Conservation (phyloP, 129 eudicot species). For the Flaveria brownii region DNA sequence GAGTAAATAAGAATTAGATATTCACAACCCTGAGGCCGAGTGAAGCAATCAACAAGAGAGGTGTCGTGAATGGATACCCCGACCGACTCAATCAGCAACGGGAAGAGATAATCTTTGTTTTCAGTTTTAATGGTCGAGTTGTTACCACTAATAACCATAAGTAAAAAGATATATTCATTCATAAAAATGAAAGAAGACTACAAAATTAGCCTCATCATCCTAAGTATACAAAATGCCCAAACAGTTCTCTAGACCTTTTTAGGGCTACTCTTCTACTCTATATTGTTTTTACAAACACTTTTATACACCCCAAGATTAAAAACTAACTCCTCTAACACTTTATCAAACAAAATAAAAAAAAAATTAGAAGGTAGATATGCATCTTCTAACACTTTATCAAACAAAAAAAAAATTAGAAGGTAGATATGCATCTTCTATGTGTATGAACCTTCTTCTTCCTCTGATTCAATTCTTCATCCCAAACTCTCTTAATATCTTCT, state of each 20-base stretch:
- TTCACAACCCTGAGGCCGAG: too few relatives aligned
- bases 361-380: constrained; percentile 61
- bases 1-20: too few relatives aligned
- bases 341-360: background rate
- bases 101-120: too few relatives aligned
- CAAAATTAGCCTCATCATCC: constrained; percentile 66
- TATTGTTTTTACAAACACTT: constrained; percentile 26
- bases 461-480: constrained; percentile 69
- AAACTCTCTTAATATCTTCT: constrained; percentile 68
- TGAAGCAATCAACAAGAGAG: too few relatives aligned
- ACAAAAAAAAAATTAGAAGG: constrained; percentile 19
- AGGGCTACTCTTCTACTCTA: constrained; percentile 48
- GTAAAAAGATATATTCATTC: constrained; percentile 23
- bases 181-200: constrained; percentile 22
- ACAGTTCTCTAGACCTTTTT: constrained; percentile 20
- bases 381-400: constrained; percentile 18
- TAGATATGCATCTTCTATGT: constrained; percentile 81
- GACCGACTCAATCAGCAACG: too few relatives aligned
- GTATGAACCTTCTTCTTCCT: constrained; percentile 74
- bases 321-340: constrained; percentile 3
- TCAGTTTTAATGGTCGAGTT: too few relatives aligned
- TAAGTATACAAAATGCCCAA: constrained; percentile 55
- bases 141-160: background rate
- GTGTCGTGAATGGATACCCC: too few relatives aligned
- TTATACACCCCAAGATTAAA: constrained; percentile 26